These are phyloP conservation scores for Hanseniaspora thailandica DNA, from an alignment of 805 yeast species.

Conservation along the genomic window DNA sequence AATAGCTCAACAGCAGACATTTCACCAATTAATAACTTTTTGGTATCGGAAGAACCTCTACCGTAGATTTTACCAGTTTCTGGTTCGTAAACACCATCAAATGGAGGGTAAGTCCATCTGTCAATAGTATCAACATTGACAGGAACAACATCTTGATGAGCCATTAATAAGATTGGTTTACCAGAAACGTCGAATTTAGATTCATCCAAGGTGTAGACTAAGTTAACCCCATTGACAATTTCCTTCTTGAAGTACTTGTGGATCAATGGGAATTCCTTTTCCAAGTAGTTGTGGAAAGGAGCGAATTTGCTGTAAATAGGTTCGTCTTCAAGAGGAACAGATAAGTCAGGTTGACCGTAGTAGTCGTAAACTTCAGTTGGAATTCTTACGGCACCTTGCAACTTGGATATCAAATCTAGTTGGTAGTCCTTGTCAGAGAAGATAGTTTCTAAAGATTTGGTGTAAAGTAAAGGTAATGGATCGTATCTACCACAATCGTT, in stretches of 20 bases:
- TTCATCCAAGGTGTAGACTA: conserved; percentile 40
- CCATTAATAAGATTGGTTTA: conserved; percentile 51
- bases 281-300: conserved; percentile 39
- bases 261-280: conserved; percentile 39
- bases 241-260: conserved; percentile 34
- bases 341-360: conserved; percentile 18
- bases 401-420: conserved; percentile 21
- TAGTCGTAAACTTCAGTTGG: conserved; percentile 49
- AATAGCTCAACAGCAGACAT: conserved; percentile 44
- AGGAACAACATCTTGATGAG: conserved; percentile 68
- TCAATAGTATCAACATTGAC: conserved; percentile 41
- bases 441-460: conserved; percentile 15
- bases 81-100: conserved; percentile 48
- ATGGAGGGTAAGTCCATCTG: conserved; percentile 53
- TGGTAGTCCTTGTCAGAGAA: conserved; percentile 15
- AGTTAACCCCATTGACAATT: conserved; percentile 44
- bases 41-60: conserved; percentile 56
- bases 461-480: conserved; percentile 15
- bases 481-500: conserved; percentile 14
- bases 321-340: conserved; percentile 15
- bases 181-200: conserved; percentile 21
- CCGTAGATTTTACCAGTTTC: conserved; percentile 39
- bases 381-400: conserved; percentile 44
- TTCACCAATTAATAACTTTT: conserved; percentile 46
- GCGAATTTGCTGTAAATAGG: conserved; percentile 16